Evolutionary conservation across 345 rosid species (phyloP), one percentile per base, ranked within the genome.

Genomic region (Draba incana): DNA sequence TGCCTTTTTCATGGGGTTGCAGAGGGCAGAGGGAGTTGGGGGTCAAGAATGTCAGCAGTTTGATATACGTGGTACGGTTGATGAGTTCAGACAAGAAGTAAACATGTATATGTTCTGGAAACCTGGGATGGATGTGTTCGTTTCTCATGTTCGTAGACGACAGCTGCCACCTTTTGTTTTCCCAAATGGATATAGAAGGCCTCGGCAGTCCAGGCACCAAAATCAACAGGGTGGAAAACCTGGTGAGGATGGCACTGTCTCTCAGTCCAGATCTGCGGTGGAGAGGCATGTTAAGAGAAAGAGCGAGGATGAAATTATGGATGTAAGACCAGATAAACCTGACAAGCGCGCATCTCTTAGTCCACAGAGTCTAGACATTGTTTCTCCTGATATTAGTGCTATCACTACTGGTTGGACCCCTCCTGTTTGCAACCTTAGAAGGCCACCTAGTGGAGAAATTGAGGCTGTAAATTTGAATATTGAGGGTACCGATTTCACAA

Each of bases 1-100:
- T 79, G 84, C 89, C 14, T 84, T 85, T 74, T 88, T 88, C 80
- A 83, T 88, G 94, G 94, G 94, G 50, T 77, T 88, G 76, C 87
- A 80, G 68, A 83, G 86, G 81, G 84, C 82, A 72, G 86, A 84
- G 76, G 88, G 84, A 69, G 70, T 71, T 47, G 79, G 69, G 52
- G 80, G 87, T 64, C 90, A 81, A 71, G 91, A 88, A 54, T 81
- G 87, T 72, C 91, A 88, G 55, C 91, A 84, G 70, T 88, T 88
- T 77, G 94, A 88, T 78, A 84, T 88, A 68, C 83, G 91, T 10
- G 79, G 78, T 48, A 84, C 91, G 1, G 89, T 88, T 8, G 87
- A 85, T 23, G 84, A 84, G 78, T 85, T 88, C 66, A 82, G 83
- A 70, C 84, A 81, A 66, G 87, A 77, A 39, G 79, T 88, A 62